Percentiles rank a stretch among this genome's conserved stretches.
Evolutionary conservation across 2,329 filamentous ascomycete species (phyloP).

Genomic region (Penicillium sp.): DNA sequence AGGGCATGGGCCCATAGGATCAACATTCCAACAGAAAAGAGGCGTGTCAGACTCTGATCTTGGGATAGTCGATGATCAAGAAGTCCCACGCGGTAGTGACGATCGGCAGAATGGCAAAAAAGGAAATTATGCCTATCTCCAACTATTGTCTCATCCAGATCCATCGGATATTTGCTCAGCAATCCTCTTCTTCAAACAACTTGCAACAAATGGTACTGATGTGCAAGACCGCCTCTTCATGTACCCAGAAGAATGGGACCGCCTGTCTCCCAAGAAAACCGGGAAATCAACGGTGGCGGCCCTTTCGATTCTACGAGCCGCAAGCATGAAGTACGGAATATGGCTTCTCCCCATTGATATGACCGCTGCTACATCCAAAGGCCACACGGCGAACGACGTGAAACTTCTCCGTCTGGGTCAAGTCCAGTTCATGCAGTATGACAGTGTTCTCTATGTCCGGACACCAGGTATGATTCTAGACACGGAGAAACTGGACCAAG

Average conservation of each 20-base stretch:
- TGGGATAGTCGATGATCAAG: conserved; percentile 12
- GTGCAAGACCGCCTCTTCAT: conserved; percentile 42
- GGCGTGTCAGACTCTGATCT: conserved; percentile 14
- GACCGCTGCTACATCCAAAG: conserved; percentile 28
- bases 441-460: conserved; percentile 41
- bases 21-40: conserved; percentile 22
- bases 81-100: conserved; percentile 9
- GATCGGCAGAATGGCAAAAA: conserved; percentile 4
- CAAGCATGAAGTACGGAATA: conserved; percentile 38
- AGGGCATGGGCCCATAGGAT: conserved; percentile 13
- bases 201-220: conserved; percentile 31
- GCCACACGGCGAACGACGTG: conserved; percentile 32
- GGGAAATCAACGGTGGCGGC: conserved; percentile 29
- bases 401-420: conserved; percentile 36
- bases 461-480: conserved; percentile 40
- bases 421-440: conserved; percentile 41
- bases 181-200: conserved; percentile 41
- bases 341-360: conserved; percentile 41
- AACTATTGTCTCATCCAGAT: conserved; percentile 40
- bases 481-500: conserved; percentile 33
- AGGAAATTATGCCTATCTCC: conserved; percentile 40
- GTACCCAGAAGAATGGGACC: conserved; percentile 44
- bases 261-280: conserved; percentile 20
- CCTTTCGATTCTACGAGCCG: conserved; percentile 35
- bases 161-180: conserved; percentile 44